Evolutionary conservation across 2,329 filamentous ascomycete genomes (phyloP).

Genomic region (Biscogniauxia marginata): DNA sequence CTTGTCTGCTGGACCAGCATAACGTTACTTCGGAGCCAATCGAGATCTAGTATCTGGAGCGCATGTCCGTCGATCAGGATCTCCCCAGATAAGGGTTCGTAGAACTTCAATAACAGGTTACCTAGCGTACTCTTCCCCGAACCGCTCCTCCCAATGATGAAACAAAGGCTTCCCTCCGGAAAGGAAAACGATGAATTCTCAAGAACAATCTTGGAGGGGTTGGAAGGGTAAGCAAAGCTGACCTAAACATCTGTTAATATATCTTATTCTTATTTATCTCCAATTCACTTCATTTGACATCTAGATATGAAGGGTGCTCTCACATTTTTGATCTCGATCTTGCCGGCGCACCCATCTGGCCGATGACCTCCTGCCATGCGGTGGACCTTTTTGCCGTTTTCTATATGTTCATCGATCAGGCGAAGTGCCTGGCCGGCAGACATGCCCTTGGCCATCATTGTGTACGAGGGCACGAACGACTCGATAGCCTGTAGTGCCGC

Average conservation of each 20-base stretch:
- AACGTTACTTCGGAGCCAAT: slow-evolving; percentile 76
- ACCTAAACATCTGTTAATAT: slow-evolving; percentile 49
- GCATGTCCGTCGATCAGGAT: slow-evolving; percentile 67
- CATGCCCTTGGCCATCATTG: slow-evolving; percentile 77
- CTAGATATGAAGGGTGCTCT: slow-evolving; percentile 26
- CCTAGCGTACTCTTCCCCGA: slow-evolving; percentile 90
- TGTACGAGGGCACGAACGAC: slow-evolving; percentile 70
- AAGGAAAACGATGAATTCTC: slow-evolving; percentile 66
- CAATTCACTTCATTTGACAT: slow-evolving; percentile 1
- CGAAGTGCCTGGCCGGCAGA: slow-evolving; percentile 66
- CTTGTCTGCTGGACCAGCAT: slow-evolving; percentile 82
- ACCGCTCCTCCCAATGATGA: slow-evolving; percentile 81
- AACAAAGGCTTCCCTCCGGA: slow-evolving; percentile 68
- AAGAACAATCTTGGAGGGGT: slow-evolving; percentile 60
- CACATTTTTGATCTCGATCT: slow-evolving; percentile 69
- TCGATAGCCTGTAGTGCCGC: slow-evolving; percentile 75
- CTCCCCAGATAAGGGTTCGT: slow-evolving; percentile 62
- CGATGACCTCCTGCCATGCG: slow-evolving; percentile 31
- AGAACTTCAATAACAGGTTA: slow-evolving; percentile 77
- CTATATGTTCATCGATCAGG: slow-evolving; percentile 36
- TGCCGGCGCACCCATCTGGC: slow-evolving; percentile 55
- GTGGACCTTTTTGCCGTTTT: slow-evolving; percentile 25
- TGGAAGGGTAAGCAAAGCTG: slow-evolving; percentile 78
- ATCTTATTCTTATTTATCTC: neutral
- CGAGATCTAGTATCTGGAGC: slow-evolving; percentile 59